Evolutionary conservation across 2,329 filamentous ascomycete species (phyloP).

Genomic region (Furcasterigmium furcatum): DNA sequence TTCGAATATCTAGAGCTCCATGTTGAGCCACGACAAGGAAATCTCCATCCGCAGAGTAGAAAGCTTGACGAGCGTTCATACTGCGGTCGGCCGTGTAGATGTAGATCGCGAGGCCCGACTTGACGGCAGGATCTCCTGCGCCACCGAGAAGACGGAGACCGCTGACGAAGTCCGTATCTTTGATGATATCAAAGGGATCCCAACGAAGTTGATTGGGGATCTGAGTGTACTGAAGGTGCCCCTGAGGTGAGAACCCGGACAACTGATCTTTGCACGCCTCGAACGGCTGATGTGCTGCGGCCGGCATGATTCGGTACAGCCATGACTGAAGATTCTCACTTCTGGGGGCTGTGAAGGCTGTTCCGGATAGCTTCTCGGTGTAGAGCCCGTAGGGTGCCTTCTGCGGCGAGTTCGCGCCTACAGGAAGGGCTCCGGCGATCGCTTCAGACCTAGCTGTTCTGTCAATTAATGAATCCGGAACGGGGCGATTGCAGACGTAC

Average conservation of each 20-base stretch:
- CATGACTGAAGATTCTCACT: slow-evolving; percentile 68
- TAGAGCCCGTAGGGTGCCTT: slow-evolving; percentile 77
- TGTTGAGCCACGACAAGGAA: slow-evolving; percentile 74
- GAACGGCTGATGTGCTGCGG: slow-evolving; percentile 58
- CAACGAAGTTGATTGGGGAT: slow-evolving; percentile 81
- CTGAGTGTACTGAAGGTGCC: slow-evolving; percentile 54
- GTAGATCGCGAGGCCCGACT: slow-evolving; percentile 75
- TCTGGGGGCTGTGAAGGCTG: slow-evolving; percentile 67
- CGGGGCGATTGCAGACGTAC: slow-evolving; percentile 40
- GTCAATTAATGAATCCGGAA: neutral
- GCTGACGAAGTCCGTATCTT: slow-evolving; percentile 46
- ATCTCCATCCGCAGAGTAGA: slow-evolving; percentile 82
- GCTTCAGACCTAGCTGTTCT: slow-evolving; percentile 63
- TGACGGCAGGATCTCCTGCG: slow-evolving; percentile 75
- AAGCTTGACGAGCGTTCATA: slow-evolving; percentile 71
- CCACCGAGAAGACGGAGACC: slow-evolving; percentile 71
- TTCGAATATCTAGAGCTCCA: slow-evolving; percentile 71
- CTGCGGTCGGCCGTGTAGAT: slow-evolving; percentile 75
- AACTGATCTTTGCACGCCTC: slow-evolving; percentile 30
- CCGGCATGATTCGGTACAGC: slow-evolving; percentile 68
- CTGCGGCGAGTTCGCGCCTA: slow-evolving; percentile 79
- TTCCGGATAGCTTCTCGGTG: slow-evolving; percentile 74
- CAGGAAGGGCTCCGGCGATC: slow-evolving; percentile 69
- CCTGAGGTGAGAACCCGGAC: slow-evolving; percentile 4
- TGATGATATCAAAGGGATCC: slow-evolving; percentile 68